Percentiles rank a stretch among this genome's conserved stretches.
Conservation (phyloP, 208 protist genomes). For the Wallacemonas rigidus region DNA sequence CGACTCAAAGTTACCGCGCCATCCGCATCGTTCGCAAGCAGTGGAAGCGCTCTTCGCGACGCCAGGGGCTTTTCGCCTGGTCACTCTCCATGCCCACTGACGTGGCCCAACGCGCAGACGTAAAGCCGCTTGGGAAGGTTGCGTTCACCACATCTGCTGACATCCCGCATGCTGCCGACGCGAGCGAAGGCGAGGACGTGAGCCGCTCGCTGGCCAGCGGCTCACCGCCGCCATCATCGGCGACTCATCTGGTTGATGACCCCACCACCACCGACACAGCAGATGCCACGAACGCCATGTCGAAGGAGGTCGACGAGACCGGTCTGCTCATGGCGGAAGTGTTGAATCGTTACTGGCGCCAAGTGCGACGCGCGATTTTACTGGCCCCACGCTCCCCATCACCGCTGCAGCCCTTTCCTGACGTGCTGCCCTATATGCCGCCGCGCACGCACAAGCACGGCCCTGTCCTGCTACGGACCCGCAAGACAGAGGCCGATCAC, state of each 20-base stretch:
- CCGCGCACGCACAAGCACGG: background rate
- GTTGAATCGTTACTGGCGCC: conserved; percentile 42
- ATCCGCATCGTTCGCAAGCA: background rate
- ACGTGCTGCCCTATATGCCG: background rate
- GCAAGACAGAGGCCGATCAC: background rate
- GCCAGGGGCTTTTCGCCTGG: conserved; percentile 3
- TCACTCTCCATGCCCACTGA: too few species aligned
- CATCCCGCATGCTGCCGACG: too few species aligned
- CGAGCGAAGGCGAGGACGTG: background rate
- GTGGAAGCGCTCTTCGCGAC: background rate
- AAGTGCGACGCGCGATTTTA: conserved; percentile 33
- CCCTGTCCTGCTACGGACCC: conserved; percentile 6
- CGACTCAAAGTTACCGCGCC: conserved; percentile 6
- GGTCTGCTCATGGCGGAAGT: conserved; percentile 30
- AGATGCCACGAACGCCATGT: background rate
- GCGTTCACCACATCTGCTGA: too few species aligned
- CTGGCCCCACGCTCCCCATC: conserved; percentile 26
- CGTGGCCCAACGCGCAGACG: too few species aligned
- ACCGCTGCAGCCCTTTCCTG: conserved; percentile 6
- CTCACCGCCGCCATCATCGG: background rate
- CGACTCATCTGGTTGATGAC: too few species aligned
- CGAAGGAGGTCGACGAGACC: conserved; percentile 23
- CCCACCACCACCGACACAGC: background rate
- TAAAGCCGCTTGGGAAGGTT: too few species aligned
- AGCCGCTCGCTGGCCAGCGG: background rate